Evolutionary conservation across 225 moss, liverwort and hornwort species (phyloP).

Genomic region (Marchantia paleacea): DNA sequence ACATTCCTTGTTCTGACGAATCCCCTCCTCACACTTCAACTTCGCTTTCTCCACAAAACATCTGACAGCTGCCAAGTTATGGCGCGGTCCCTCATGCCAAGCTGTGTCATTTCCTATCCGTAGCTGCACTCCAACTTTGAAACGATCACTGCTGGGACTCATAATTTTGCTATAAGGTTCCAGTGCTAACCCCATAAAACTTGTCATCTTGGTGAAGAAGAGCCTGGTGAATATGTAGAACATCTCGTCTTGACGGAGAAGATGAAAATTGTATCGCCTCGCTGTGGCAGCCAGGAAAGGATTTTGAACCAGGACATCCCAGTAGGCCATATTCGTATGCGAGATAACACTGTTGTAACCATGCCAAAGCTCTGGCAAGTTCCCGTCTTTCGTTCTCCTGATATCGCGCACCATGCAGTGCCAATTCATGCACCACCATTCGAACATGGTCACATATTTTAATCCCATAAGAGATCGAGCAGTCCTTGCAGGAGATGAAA

Average conservation of each 20-base stretch:
- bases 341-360: constrained; percentile 24
- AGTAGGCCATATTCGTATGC: constrained; percentile 28
- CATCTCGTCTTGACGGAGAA: constrained; percentile 27
- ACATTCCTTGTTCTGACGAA: neutral
- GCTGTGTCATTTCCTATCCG: constrained; percentile 19
- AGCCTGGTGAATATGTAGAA: constrained; percentile 21
- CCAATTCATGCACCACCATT: constrained; percentile 33
- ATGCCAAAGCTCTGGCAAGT: constrained; percentile 7
- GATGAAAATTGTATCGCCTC: constrained; percentile 14
- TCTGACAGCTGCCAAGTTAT: neutral
- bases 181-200: constrained; percentile 8
- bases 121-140: constrained; percentile 20
- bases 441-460: constrained; percentile 21
- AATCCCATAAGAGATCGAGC: constrained; percentile 14
- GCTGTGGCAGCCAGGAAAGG: constrained; percentile 12
- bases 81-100: constrained; percentile 15
- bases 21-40: constrained; percentile 7
- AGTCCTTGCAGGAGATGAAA: constrained; percentile 3
- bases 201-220: constrained; percentile 10
- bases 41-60: constrained; percentile 14
- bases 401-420: constrained; percentile 21
- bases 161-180: neutral
- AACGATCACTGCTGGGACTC: neutral
- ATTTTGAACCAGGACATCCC: constrained; percentile 14
- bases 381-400: constrained; percentile 4